Base-by-base conservation (phyloP, 441 rosid species). In the Erodium texanum region DNA sequence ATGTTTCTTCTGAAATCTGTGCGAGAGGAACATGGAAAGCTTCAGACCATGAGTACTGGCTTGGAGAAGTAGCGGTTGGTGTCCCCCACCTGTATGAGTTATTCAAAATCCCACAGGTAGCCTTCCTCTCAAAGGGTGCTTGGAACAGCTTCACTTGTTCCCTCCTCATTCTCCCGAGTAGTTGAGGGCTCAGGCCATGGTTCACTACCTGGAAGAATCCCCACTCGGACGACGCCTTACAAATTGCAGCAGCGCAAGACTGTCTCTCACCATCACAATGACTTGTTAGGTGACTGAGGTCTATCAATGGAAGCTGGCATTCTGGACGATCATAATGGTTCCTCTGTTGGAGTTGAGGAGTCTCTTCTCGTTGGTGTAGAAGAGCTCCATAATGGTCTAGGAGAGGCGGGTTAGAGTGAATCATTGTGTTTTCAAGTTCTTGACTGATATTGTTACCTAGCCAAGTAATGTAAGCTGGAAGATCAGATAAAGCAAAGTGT, bases 131-230 rank as follows among this genome's bases (percentile, higher is more conserved):
- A 52, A 85, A 87, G 15, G 89, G 81, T 19, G 77, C 27, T 50
- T 54, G 69, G 65, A 87, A 87, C 77, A 87, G 24, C 72, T 71
- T 65, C 68, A 68, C 70, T 58, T 87, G 89, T 63, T 83, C 85
- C n/a, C 45, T 73, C 74, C 81, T 82, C 85, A 85, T 87, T 65
- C 67, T 76, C 70, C 32, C 43, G 7, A 87, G 71, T 4, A 82
- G 70, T 52, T 74, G 82, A 11, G 70, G 65, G 36, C 76, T 78
- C 16, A 85, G 81, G 3, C 92, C 92, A 69, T 87, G 89, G 77
- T 82, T 85, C 54, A 83, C 83, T 16, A 83, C 88, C 70, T 85
- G 92, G 76, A 87, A 87, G 75, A 87, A 87, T 5, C 92, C 92
- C 89, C 92, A 85, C 66, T 87, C 83, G 0, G 84, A 56, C 0